A percentile compares a stretch with the other conserved stretches of the same genome.
phyloP scores from a whole-genome alignment of 2,329 filamentous ascomycete genomes.

The Coniella vitis region DNA sequence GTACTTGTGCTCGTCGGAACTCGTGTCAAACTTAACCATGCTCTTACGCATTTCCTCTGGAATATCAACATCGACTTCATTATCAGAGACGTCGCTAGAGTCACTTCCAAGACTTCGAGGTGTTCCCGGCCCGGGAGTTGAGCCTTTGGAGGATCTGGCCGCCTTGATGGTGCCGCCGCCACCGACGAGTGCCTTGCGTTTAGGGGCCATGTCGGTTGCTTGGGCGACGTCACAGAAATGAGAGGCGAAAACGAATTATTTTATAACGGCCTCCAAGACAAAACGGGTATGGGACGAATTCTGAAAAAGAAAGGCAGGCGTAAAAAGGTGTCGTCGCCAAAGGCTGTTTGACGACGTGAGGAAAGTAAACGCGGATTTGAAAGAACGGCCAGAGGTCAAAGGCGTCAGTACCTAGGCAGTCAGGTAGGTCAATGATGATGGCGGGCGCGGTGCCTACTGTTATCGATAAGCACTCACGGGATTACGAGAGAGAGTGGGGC shows the following conservation, averaged over 20 bases:
- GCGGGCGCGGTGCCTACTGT: neutral
- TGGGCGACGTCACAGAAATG: neutral
- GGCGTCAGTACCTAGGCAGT: no score
- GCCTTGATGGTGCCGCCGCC: conserved; percentile 45
- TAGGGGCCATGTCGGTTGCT: conserved; percentile 52
- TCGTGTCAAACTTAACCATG: conserved; percentile 53
- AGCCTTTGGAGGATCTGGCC: conserved; percentile 49
- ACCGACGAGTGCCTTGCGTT: conserved; percentile 56
- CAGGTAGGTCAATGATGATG: neutral
- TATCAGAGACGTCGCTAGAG: conserved; percentile 17
- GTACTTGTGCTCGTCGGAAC: conserved; percentile 35
- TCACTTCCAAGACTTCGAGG: conserved; percentile 47
- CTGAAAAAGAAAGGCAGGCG: neutral
- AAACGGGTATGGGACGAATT: no score
- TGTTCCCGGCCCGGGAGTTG: conserved; percentile 55
- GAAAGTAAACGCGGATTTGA: neutral
- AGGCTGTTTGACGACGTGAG: neutral
- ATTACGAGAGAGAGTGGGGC: conserved; percentile 3
- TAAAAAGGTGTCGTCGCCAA: neutral
- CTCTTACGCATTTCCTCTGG: conserved; percentile 51
- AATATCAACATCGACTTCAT: conserved; percentile 46
- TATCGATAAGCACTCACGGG: neutral
- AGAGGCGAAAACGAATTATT: neutral
- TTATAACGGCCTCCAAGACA: no score
- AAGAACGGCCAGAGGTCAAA: neutral